Percentiles rank a stretch among this genome's conserved stretches.
phyloP scores from a whole-genome alignment of 2,329 filamentous ascomycete genomes.

The Apiospora kogelbergensis region DNA sequence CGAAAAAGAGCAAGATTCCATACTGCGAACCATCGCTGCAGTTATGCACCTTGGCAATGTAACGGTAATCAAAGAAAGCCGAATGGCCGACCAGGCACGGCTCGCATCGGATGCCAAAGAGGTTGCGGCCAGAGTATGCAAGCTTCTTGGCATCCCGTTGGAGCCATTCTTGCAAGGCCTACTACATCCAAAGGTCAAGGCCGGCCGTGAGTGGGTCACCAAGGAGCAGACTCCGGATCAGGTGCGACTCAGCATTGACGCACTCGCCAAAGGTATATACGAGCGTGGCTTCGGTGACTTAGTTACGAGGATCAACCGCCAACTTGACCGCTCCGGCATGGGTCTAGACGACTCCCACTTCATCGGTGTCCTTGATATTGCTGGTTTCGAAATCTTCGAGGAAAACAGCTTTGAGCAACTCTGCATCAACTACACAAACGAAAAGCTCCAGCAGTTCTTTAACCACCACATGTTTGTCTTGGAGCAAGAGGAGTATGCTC shows the following conservation, averaged over 20 bases:
- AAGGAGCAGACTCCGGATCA: constrained; percentile 98
- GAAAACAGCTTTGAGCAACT: constrained; percentile 98
- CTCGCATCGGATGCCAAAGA: constrained; percentile 73
- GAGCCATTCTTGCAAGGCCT: constrained; percentile 87
- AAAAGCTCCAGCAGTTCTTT: constrained; percentile 99
- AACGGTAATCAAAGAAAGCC: constrained; percentile 83
- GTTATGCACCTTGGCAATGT: constrained; percentile 95
- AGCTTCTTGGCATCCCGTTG: constrained; percentile 77
- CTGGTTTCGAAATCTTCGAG: constrained; percentile 98
- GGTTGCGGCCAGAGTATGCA: constrained; percentile 77
- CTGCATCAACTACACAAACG: constrained; percentile 99
- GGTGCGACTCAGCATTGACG: constrained; percentile 85
- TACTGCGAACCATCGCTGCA: constrained; percentile 84
- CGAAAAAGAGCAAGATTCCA: constrained; percentile 76
- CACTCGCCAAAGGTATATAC: constrained; percentile 94
- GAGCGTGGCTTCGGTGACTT: constrained; percentile 93
- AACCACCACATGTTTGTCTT: constrained; percentile 99
- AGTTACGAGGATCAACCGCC: constrained; percentile 86
- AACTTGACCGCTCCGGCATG: constrained; percentile 83
- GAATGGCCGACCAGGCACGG: constrained; percentile 86
- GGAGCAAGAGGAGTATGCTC: constrained; percentile 96
- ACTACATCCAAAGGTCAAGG: constrained; percentile 90
- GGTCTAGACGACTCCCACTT: constrained; percentile 88
- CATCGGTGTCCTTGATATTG: constrained; percentile 97
- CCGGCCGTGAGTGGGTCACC: constrained; percentile 96